Conservation (phyloP, 345 rosid species). For the Acer negundo region DNA sequence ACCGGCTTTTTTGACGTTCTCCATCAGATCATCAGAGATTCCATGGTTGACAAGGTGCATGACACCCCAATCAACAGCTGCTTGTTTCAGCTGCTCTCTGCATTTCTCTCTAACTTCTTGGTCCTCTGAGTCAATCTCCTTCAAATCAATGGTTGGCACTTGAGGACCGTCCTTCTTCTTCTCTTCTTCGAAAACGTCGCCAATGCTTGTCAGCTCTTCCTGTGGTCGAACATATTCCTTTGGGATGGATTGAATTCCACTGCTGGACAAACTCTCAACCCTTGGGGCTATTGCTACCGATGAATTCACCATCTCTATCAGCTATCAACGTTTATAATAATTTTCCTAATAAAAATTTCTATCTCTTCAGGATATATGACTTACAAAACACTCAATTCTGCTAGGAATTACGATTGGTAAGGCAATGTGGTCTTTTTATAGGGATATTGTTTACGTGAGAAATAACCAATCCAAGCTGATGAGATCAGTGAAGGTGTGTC, state of each 20-base stretch:
- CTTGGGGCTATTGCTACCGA: slow-evolving; percentile 28
- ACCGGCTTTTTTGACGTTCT: slow-evolving; percentile 69
- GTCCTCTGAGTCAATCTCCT: slow-evolving; percentile 62
- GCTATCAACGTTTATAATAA: background rate
- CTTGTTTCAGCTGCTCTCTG: slow-evolving; percentile 51
- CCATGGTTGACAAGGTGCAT: slow-evolving; percentile 97
- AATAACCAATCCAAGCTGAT: background rate
- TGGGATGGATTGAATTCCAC: slow-evolving; percentile 76
- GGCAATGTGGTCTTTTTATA: slow-evolving; percentile 8
- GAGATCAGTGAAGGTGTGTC: too few relatives aligned
- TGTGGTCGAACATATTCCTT: slow-evolving; percentile 74
- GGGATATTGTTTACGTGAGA: background rate
- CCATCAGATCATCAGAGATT: slow-evolving; percentile 52
- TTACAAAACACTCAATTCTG: background rate
- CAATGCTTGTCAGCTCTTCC: slow-evolving; percentile 76
- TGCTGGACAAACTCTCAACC: slow-evolving; percentile 72
- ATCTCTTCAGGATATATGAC: background rate
- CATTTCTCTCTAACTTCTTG: slow-evolving; percentile 46
- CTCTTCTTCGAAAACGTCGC: slow-evolving; percentile 78
- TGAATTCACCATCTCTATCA: slow-evolving; percentile 27
- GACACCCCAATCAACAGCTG: slow-evolving; percentile 86
- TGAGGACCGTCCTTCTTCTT: slow-evolving; percentile 77
- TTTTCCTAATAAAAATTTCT: too few relatives aligned
- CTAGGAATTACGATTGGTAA: background rate
- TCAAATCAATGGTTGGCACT: slow-evolving; percentile 73